phyloP scores from a whole-genome alignment of 2,329 filamentous ascomycete species.

The Neonectria sp. region DNA sequence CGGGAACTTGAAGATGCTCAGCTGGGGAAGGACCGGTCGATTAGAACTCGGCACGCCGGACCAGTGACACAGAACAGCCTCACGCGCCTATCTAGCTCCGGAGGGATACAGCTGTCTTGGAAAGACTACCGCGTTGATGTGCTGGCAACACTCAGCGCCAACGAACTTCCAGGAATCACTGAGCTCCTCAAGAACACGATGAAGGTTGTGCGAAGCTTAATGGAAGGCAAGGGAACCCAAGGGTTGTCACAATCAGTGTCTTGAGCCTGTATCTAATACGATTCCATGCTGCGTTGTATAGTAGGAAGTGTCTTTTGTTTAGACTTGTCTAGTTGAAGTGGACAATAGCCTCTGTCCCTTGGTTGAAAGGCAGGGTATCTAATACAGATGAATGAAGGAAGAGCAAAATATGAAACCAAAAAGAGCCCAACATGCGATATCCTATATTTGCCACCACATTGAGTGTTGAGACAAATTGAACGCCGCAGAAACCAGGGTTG shows the following conservation, averaged over 20 bases:
- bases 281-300: constrained; percentile 3
- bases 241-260: constrained; percentile 29
- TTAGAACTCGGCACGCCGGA: constrained; percentile 70
- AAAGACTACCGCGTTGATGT: constrained; percentile 83
- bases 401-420: constrained; percentile 20
- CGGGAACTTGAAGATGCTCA: constrained; percentile 71
- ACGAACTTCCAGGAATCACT: constrained; percentile 76
- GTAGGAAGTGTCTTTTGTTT: constrained; percentile 19
- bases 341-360: constrained; percentile 44
- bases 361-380: constrained; percentile 57
- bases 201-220: constrained; percentile 76
- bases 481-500: constrained; percentile 52
- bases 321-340: constrained; percentile 51
- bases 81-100: constrained; percentile 71
- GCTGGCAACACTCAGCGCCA: constrained; percentile 75
- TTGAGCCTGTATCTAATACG: too few species aligned
- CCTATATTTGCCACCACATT: constrained; percentile 30
- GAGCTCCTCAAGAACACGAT: constrained; percentile 86
- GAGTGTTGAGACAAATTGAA: constrained; percentile 49
- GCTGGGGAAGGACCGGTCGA: constrained; percentile 54
- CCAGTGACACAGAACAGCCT: constrained; percentile 81
- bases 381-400: constrained; percentile 36
- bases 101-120: constrained; percentile 79
- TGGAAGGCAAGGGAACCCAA: constrained; percentile 48
- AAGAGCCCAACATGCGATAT: constrained; percentile 7